Evolutionary conservation across 2,329 filamentous ascomycete species (phyloP).

Genomic region (Penicillium sp.): DNA sequence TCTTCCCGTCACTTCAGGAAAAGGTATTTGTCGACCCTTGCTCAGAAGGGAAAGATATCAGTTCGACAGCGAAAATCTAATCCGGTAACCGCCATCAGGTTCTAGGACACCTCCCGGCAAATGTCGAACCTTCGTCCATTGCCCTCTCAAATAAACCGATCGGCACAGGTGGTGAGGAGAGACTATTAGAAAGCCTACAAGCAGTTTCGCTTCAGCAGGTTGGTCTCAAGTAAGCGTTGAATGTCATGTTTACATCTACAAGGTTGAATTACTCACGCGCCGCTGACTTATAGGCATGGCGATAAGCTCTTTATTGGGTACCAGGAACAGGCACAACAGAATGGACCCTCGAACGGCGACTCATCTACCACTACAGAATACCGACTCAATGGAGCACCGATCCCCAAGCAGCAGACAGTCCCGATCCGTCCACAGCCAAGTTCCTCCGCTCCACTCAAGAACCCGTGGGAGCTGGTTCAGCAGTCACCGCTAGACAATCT

Average conservation of each 20-base stretch:
- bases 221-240: constrained; percentile 51
- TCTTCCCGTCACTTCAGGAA: constrained; percentile 60
- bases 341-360: constrained; percentile 41
- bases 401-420: constrained; percentile 54
- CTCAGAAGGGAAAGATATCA: neutral
- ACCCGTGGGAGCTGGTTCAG: constrained; percentile 87
- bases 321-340: constrained; percentile 55
- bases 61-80: constrained; percentile 7
- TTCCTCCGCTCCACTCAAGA: constrained; percentile 65
- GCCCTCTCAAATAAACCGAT: constrained; percentile 60
- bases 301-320: constrained; percentile 89
- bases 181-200: constrained; percentile 51
- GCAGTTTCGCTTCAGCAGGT: constrained; percentile 57
- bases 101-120: constrained; percentile 58
- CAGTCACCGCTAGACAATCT: constrained; percentile 85
- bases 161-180: constrained; percentile 54
- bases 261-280: constrained; percentile 11
- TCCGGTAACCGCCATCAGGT: constrained; percentile 40
- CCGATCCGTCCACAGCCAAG: constrained; percentile 60
- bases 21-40: constrained; percentile 32
- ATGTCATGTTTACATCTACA: neutral
- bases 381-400: constrained; percentile 38
- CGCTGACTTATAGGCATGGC: constrained; percentile 64
- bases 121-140: constrained; percentile 54
- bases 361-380: constrained; percentile 25